phyloP scores from a whole-genome alignment of 163 green algal species.

The Chlamydomonas reinhardtii region DNA sequence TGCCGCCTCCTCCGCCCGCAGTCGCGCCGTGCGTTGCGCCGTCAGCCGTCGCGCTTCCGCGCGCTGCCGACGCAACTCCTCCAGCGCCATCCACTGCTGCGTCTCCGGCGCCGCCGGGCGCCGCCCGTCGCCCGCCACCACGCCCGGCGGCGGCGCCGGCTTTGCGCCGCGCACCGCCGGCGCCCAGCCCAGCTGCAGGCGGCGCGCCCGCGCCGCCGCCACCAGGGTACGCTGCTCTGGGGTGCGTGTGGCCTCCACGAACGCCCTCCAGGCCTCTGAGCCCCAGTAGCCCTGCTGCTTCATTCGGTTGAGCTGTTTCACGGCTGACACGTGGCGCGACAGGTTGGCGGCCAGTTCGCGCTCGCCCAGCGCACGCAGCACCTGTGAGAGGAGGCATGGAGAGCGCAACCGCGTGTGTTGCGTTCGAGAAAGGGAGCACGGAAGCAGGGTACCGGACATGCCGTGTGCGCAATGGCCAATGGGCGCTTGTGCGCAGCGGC shows the following conservation, averaged over 20 bases:
- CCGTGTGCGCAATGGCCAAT: too few species aligned
- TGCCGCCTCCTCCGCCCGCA: conserved; percentile 7
- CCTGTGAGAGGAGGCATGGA: background rate
- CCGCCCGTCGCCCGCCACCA: conserved; percentile 12
- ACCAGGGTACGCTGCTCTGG: conserved; percentile 43
- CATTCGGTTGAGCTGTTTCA: background rate
- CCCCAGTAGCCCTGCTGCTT: conserved; percentile 56
- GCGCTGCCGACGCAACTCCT: conserved; percentile 11
- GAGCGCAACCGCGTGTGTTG: too few species aligned
- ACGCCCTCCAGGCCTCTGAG: conserved; percentile 52
- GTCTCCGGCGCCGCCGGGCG: background rate
- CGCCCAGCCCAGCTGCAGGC: conserved; percentile 53
- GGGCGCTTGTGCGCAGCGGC: too few species aligned
- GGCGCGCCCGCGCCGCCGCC: conserved; percentile 25
- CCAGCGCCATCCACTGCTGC: conserved; percentile 37
- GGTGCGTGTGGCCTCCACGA: background rate
- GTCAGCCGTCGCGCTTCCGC: conserved; percentile 20
- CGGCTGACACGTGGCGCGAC: conserved; percentile 39
- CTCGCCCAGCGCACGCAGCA: conserved; percentile 54
- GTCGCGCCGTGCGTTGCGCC: background rate
- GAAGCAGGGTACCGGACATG: too few species aligned
- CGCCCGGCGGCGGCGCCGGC: conserved; percentile 3
- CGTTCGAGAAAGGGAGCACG: too few species aligned
- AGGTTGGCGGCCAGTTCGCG: conserved; percentile 46
- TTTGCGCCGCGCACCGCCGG: conserved; percentile 7